These are phyloP conservation scores for Colletotrichum karsti DNA, from an alignment of 2,329 filamentous ascomycete species.

Conservation along the genomic window DNA sequence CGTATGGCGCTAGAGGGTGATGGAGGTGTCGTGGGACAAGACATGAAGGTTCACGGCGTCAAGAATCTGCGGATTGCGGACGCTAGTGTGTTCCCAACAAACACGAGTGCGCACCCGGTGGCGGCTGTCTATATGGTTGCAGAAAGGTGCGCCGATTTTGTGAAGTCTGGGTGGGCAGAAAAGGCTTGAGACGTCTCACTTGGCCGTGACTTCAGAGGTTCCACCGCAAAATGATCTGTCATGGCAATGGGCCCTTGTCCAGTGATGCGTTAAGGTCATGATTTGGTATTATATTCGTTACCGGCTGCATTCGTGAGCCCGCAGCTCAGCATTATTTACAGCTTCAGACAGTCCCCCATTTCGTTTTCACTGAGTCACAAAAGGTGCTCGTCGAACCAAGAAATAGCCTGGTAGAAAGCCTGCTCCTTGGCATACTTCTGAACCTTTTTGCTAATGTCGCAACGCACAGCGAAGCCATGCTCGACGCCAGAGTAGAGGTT, in stretches of 20 bases:
- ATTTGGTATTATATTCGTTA: background rate
- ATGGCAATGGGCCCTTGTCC: too few species aligned
- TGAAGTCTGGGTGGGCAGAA: conserved; percentile 32
- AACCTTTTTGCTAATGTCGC: conserved; percentile 64
- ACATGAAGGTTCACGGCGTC: conserved; percentile 29
- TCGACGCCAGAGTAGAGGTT: conserved; percentile 75
- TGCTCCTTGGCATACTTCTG: conserved; percentile 80
- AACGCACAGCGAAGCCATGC: conserved; percentile 81
- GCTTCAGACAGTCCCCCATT: background rate
- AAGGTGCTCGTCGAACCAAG: conserved; percentile 77
- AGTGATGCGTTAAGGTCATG: background rate
- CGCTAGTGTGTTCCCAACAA: conserved; percentile 39
- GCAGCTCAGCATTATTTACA: background rate
- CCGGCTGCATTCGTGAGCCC: background rate
- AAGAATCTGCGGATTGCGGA: conserved; percentile 32
- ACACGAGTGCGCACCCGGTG: conserved; percentile 39
- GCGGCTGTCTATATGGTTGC: conserved; percentile 39
- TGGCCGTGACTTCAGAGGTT: too few species aligned
- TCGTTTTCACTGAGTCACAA: conserved; percentile 31
- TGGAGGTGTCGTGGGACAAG: conserved; percentile 25
- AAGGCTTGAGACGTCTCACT: too few species aligned
- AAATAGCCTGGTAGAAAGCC: conserved; percentile 80
- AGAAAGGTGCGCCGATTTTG: conserved; percentile 40
- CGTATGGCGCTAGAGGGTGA: conserved; percentile 30
- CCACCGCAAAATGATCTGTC: background rate